Percentiles rank a stretch among this genome's conserved stretches.
Conservation (phyloP, 148 eudicot genomes). For the Fallopia convolvulus region DNA sequence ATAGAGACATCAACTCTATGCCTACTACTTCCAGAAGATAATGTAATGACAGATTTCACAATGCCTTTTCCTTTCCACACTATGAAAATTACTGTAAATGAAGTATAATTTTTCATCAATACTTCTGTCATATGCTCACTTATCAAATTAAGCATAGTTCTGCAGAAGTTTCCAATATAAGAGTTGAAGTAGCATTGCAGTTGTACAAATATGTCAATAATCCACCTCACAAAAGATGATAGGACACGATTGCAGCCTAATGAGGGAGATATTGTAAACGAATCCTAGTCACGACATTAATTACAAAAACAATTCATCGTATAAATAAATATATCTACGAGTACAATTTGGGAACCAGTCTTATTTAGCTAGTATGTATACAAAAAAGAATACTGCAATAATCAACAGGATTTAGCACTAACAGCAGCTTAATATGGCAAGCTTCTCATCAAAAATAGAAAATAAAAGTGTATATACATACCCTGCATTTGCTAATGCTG, state of each 20-base stretch:
- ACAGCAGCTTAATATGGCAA: background rate
- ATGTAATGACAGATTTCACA: background rate
- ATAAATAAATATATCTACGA: background rate
- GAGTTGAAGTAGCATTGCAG: background rate
- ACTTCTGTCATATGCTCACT: background rate
- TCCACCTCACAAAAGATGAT: background rate
- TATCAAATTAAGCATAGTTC: background rate
- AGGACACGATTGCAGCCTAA: background rate
- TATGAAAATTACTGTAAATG: background rate
- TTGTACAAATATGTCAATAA: background rate
- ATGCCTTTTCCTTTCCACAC: background rate
- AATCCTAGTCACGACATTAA: background rate
- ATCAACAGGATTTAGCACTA: background rate
- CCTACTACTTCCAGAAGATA: background rate
- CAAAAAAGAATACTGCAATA: background rate
- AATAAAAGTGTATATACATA: background rate
- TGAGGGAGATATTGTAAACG: background rate
- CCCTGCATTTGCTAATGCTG: constrained; percentile 96
- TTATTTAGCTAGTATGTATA: background rate
- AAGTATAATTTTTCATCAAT: background rate
- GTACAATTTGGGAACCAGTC: background rate
- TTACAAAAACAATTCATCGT: background rate
- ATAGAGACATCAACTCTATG: background rate
- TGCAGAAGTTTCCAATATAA: background rate
- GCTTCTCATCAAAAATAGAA: background rate